Conservation (phyloP, 2,329 filamentous ascomycete genomes). For the Clarireedia homoeocarpa region DNA sequence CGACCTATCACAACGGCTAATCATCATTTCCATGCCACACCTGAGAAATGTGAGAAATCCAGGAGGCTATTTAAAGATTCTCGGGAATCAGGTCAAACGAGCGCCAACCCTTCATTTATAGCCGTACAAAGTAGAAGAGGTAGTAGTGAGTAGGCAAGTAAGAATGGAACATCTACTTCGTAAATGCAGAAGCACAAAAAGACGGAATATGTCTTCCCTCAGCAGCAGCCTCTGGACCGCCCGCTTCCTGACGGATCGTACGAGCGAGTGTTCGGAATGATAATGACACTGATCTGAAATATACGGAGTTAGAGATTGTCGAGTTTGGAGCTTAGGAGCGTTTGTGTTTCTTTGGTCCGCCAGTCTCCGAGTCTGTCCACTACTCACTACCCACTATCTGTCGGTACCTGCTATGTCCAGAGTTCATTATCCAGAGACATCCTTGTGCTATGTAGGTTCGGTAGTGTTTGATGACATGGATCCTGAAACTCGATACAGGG, state of each 20-base stretch:
- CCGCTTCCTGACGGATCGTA: background rate
- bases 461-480: constrained; percentile 7
- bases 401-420: too few species aligned
- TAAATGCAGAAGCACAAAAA: background rate
- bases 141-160: too few species aligned
- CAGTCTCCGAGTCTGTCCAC: too few species aligned
- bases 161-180: too few species aligned
- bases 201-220: too few species aligned
- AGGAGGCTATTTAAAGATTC: background rate
- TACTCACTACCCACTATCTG: background rate
- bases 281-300: background rate
- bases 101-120: background rate
- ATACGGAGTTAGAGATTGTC: background rate
- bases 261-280: background rate
- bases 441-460: background rate
- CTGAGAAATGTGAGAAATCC: background rate
- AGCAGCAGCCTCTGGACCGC: too few species aligned
- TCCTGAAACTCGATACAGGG: constrained; percentile 5
- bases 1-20: background rate
- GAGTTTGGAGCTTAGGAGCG: background rate
- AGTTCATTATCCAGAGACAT: background rate
- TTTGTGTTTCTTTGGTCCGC: background rate
- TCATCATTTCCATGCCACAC: background rate
- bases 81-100: background rate
- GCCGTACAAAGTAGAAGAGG: too few species aligned